Evolutionary conservation across 1,284 basidiomycete genomes (phyloP), one percentile per base, ranked within the genome.

Genomic region (Schizopora paradoxa): DNA sequence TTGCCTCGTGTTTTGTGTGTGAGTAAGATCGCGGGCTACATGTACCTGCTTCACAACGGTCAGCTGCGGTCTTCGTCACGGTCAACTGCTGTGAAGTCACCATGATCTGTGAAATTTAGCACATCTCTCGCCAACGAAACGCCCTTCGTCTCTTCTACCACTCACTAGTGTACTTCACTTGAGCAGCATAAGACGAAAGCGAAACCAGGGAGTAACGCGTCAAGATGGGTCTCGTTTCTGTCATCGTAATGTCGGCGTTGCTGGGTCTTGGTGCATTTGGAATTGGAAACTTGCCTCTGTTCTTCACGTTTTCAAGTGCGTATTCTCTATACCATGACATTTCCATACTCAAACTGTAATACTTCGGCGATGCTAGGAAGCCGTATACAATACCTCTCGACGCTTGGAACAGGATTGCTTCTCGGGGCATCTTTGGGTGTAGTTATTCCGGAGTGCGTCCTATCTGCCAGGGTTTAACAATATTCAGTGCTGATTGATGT

Each of bases 351-450:
- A 28, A 23, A 10, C 33, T 21, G 10, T 22, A 16, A 50, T 55
- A n/a, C 58, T 44, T 27, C 38, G 54, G 48, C 47, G 41, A 35
- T 33, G 42, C 58, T 62, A 88, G 74, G 73, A 66, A 63, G 61
- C 49, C 63, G 75, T 45, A 63, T 88, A 45, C 76, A 80, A 32
- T 68, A 73, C 23, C 66, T 91, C 27, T 80, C 82, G 6, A 76
- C 77, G 28, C 62, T 91, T 19, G 85, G 89, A 18, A 86, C 85
- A 23, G 92, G 92, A n/a, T 66, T 96, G 14, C 73, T 96, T 19
- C 74, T 95, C 19, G 92, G 92, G 11, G 86, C 91, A 5, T 91
- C 91, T 0, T 66, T 96, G 54, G 89, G 90, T 7, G 81, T 96
- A 23, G 90, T 96, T 58, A 86, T 96, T 46, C 92, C 92, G 16